Percentiles rank a stretch among this genome's conserved stretches.
These are phyloP conservation scores for Euphorbia celastroides DNA, from an alignment of 441 rosid genomes.

Conservation along the genomic window DNA sequence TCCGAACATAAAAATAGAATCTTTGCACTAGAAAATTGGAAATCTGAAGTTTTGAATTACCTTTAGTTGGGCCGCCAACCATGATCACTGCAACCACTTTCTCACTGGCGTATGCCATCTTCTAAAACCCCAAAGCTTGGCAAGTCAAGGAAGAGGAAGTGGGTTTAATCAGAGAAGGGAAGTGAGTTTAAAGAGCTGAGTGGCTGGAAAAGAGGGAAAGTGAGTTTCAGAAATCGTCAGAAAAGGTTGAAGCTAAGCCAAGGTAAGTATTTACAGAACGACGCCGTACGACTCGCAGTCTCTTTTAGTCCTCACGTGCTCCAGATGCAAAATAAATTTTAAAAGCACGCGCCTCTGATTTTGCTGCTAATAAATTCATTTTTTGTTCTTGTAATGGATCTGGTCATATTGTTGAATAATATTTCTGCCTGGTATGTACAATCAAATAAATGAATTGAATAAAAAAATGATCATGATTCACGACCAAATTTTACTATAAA, in stretches of 20 bases:
- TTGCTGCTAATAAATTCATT: too few species aligned
- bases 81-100: slow-evolving; percentile 80
- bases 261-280: neutral
- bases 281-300: neutral
- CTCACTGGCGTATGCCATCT: slow-evolving; percentile 26
- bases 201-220: neutral
- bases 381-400: too few species aligned
- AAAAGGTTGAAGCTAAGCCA: neutral
- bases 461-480: too few species aligned
- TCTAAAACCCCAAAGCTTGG: neutral
- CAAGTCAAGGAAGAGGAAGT: neutral
- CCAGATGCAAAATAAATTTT: too few species aligned
- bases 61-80: slow-evolving; percentile 93
- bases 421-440: too few species aligned
- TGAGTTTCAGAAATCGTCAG: neutral
- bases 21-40: neutral
- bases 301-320: too few species aligned
- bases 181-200: neutral
- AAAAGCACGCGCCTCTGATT: neutral
- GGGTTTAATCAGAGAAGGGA: neutral
- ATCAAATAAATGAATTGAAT: too few species aligned
- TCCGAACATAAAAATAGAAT: neutral
- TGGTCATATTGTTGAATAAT: too few species aligned
- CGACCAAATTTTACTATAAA: too few species aligned
- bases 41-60: slow-evolving; percentile 19